Evolutionary conservation across 2,329 filamentous ascomycete species (phyloP), one percentile per base, ranked within the genome.

Genomic region (Fusarium luffae): DNA sequence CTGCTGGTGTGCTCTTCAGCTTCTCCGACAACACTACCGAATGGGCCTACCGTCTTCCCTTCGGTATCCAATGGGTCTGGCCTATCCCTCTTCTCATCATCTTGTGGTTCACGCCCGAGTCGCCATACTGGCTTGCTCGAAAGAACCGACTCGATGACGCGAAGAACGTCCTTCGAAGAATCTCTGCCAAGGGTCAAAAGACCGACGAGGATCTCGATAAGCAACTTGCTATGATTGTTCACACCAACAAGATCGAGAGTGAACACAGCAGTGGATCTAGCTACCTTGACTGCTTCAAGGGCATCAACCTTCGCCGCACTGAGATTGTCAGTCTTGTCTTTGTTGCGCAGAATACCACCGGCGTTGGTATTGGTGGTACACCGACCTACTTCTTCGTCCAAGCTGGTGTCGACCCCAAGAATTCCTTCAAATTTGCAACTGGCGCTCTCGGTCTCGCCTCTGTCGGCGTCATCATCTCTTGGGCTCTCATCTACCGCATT

Each of bases 191-290:
- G 43, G 49, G 51, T 7, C 40, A 14, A 0, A 65, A 65, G 16
- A 41, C 60, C 0, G 59, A 87, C 89, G 65, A 88, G 60, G 46
- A 74, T 77, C 61, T 66, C 10, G 40, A 70, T 1, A 77, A 79
- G 27, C 76, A 80, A 37, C 78, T 84, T 67, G 75, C 80, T 54
- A 94, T 95, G 90, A 97, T 97, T 88, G 87, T 92, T 7, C 78
- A 83, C 47, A 84, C 82, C 3, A 78, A 82, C 59, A 77, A 82
- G 58, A 74, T 84, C 2, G 84, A 86, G 65, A 77, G 79, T 54
- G 75, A 80, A 40, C 73, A 80, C 42, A 76, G 75, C 6, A 66
- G 73, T 0, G 83, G 82, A 0, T 79, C 78, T 5, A 78, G 73
- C 3, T 85, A 85, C 59, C 52, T 73, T 7, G 83, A 86, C 65